These are phyloP conservation scores for Scedosporium minutisporum DNA, from an alignment of 2,329 filamentous ascomycete species.

Conservation along the genomic window DNA sequence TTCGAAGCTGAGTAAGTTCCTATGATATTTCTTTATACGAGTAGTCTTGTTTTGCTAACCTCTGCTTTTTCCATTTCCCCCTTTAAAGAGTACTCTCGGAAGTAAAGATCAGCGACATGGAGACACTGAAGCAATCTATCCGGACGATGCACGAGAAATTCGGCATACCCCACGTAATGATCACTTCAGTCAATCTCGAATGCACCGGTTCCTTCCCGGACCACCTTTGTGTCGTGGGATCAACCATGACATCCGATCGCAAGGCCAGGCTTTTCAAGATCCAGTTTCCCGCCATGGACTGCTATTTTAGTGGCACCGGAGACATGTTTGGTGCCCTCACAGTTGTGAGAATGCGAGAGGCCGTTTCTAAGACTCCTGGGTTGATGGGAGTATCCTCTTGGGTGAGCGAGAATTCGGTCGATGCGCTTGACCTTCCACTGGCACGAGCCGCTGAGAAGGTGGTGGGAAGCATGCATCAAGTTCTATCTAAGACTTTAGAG, in stretches of 20 bases:
- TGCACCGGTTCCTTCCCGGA: constrained; percentile 36
- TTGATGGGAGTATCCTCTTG: constrained; percentile 54
- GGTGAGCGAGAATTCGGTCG: constrained; percentile 65
- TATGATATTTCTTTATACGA: neutral
- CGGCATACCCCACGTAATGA: constrained; percentile 76
- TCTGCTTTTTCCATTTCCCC: neutral
- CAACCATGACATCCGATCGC: constrained; percentile 54
- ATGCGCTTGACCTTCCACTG: constrained; percentile 64
- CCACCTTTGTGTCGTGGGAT: constrained; percentile 66
- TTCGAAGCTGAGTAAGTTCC: constrained; percentile 82
- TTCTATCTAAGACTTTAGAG: constrained; percentile 60
- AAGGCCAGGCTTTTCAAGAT: constrained; percentile 79
- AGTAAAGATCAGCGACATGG: constrained; percentile 70
- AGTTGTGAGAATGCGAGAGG: constrained; percentile 79
- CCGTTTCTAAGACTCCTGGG: constrained; percentile 37
- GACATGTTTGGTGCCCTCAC: constrained; percentile 97
- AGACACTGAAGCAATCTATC: constrained; percentile 64
- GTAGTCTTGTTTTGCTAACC: constrained; percentile 1
- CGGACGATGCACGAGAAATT: constrained; percentile 67
- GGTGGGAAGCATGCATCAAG: constrained; percentile 82
- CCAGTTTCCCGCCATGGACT: constrained; percentile 75
- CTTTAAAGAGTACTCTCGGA: constrained; percentile 65
- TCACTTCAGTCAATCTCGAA: constrained; percentile 75
- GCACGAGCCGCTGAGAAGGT: constrained; percentile 79
- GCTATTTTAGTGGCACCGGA: constrained; percentile 92